Evolutionary conservation across 805 yeast species (phyloP).

Genomic region (Kuraishia molischiana): DNA sequence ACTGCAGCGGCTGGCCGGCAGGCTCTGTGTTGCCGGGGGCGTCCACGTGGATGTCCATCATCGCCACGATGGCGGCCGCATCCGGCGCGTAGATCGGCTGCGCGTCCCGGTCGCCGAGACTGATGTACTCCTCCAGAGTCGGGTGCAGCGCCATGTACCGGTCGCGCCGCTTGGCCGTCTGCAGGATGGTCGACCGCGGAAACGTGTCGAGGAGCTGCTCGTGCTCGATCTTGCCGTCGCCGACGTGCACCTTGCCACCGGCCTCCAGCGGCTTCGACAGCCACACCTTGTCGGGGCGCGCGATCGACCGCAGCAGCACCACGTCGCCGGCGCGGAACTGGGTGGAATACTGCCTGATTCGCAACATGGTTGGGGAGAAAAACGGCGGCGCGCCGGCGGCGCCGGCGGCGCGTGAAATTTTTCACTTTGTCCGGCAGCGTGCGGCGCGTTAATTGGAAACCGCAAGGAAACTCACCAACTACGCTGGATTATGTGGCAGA

Average conservation of each 20-base stretch:
- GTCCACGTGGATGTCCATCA: slow-evolving; percentile 37
- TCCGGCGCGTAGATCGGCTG: slow-evolving; percentile 43
- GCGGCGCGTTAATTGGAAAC: no score
- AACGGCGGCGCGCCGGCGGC: no score
- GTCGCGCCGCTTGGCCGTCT: slow-evolving; percentile 8
- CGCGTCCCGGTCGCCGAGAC: slow-evolving; percentile 29
- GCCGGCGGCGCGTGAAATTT: no score
- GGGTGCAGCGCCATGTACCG: slow-evolving; percentile 27
- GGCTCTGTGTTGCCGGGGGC: slow-evolving; percentile 19
- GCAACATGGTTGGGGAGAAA: no score
- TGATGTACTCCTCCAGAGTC: slow-evolving; percentile 37
- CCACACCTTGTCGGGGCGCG: slow-evolving; percentile 17
- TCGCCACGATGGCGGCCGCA: slow-evolving; percentile 33
- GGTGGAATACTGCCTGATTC: no score
- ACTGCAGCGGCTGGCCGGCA: slow-evolving; percentile 22
- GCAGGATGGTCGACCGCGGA: slow-evolving; percentile 22
- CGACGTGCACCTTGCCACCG: slow-evolving; percentile 11
- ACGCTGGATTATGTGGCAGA: no score
- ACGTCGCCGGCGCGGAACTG: slow-evolving; percentile 20
- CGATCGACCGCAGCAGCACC: slow-evolving; percentile 18
- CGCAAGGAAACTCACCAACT: no score
- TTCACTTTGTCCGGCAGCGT: no score
- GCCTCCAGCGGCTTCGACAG: slow-evolving; percentile 18
- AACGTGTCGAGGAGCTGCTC: slow-evolving; percentile 26
- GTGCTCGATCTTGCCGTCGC: slow-evolving; percentile 22